Evolutionary conservation across 2,329 filamentous ascomycete genomes (phyloP).

Genomic region (Pyrenophora seminiperda): DNA sequence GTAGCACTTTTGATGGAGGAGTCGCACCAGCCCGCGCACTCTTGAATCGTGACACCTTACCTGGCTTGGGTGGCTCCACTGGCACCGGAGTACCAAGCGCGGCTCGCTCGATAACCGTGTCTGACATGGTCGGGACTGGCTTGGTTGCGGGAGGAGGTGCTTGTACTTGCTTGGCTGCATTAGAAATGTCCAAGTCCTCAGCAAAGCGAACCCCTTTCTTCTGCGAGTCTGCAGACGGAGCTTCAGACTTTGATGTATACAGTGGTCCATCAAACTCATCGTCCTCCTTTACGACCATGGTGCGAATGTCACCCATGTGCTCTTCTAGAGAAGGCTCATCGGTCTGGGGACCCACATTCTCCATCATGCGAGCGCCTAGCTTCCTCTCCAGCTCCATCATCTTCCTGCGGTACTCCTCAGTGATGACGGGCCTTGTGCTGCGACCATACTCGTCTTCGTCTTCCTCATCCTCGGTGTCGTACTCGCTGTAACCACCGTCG

Average conservation of each 20-base stretch:
- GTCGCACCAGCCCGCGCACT: slow-evolving; percentile 33
- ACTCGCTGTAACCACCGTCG: slow-evolving; percentile 49
- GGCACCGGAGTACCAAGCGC: slow-evolving; percentile 16
- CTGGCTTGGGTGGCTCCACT: slow-evolving; percentile 29
- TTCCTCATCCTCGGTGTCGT: slow-evolving; percentile 61
- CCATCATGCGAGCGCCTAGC: slow-evolving; percentile 65
- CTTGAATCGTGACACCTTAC: slow-evolving; percentile 52
- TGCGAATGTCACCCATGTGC: slow-evolving; percentile 63
- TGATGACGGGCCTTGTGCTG: slow-evolving; percentile 68
- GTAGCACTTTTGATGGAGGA: slow-evolving; percentile 20
- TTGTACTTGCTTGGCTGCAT: slow-evolving; percentile 36
- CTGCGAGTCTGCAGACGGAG: slow-evolving; percentile 12
- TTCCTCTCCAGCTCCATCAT: slow-evolving; percentile 87
- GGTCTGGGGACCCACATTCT: slow-evolving; percentile 61
- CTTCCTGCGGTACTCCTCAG: slow-evolving; percentile 74
- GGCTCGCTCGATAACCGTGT: slow-evolving; percentile 44
- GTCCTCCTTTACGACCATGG: slow-evolving; percentile 55
- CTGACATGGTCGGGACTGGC: slow-evolving; percentile 37
- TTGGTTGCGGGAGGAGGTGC: slow-evolving; percentile 20
- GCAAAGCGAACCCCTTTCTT: slow-evolving; percentile 84
- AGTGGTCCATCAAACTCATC: slow-evolving; percentile 42
- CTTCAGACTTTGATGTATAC: slow-evolving; percentile 4
- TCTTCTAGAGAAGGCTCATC: slow-evolving; percentile 46
- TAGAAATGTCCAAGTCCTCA: slow-evolving; percentile 71
- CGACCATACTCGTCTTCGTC: slow-evolving; percentile 79